These are phyloP conservation scores for Durusdinium trenchii DNA, from an alignment of 73 alveolate species.

Conservation along the genomic window DNA sequence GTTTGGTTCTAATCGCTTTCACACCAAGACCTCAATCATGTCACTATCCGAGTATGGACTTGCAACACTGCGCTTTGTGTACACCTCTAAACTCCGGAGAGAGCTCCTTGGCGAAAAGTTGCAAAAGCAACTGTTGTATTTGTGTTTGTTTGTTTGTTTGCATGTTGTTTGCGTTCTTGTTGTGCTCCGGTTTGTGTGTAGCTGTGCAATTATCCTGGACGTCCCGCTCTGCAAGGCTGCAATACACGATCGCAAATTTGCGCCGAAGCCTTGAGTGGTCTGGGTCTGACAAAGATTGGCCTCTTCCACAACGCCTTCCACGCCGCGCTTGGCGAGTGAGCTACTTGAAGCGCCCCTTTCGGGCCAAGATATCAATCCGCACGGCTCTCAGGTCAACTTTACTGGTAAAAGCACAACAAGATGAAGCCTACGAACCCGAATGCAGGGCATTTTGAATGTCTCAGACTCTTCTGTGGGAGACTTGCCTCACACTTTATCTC, in stretches of 20 bases:
- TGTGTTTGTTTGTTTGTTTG: neutral
- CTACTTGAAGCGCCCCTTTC: conserved; percentile 59
- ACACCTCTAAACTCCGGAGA: conserved; percentile 79
- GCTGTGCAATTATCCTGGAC: neutral
- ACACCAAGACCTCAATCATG: conserved; percentile 13
- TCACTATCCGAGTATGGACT: conserved; percentile 58
- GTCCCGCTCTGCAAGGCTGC: conserved; percentile 43
- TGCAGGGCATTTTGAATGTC: too few species aligned
- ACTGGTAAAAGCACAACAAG: too few species aligned
- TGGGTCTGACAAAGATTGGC: conserved; percentile 89
- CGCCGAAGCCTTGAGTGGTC: conserved; percentile 82
- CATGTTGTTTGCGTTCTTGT: neutral
- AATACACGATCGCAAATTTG: conserved; percentile 51
- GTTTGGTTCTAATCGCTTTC: too few species aligned
- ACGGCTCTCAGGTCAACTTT: neutral
- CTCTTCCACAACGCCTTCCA: conserved; percentile 84
- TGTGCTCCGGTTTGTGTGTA: neutral
- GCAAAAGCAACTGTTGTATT: neutral
- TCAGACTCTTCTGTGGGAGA: too few species aligned
- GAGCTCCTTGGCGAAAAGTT: neutral
- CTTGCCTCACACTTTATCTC: too few species aligned
- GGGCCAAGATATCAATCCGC: conserved; percentile 38
- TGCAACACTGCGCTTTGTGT: conserved; percentile 78
- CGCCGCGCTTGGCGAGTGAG: conserved; percentile 89
- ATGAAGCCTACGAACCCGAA: too few species aligned